Conservation (phyloP, 805 yeast genomes). For the Torulaspora quercuum region DNA sequence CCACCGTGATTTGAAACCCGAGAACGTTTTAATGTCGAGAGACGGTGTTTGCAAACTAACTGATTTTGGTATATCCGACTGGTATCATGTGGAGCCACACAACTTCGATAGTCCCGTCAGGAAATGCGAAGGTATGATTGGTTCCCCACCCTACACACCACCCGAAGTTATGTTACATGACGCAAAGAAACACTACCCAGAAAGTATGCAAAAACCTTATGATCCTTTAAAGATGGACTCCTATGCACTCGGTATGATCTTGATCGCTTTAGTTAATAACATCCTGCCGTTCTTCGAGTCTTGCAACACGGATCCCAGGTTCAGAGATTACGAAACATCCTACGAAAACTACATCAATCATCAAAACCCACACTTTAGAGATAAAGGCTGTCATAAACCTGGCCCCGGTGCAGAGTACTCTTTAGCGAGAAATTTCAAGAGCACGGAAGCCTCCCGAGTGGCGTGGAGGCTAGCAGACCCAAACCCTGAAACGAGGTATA, state of each 20-base stretch:
- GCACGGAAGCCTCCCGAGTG: slow-evolving; percentile 59
- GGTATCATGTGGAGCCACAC: slow-evolving; percentile 53
- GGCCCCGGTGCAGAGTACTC: slow-evolving; percentile 74
- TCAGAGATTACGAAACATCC: slow-evolving; percentile 52
- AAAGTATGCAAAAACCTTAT: slow-evolving; percentile 39
- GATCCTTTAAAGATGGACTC: slow-evolving; percentile 67
- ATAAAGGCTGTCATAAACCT: slow-evolving; percentile 41
- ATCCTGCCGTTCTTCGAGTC: slow-evolving; percentile 60
- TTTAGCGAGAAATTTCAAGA: slow-evolving; percentile 59
- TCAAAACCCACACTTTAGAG: slow-evolving; percentile 48
- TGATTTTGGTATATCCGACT: slow-evolving; percentile 73
- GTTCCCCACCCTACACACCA: slow-evolving; percentile 78
- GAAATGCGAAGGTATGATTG: slow-evolving; percentile 50
- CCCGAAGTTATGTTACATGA: slow-evolving; percentile 64
- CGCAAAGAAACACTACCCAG: slow-evolving; percentile 35
- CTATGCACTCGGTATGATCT: slow-evolving; percentile 70
- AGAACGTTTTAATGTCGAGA: slow-evolving; percentile 57
- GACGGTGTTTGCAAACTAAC: slow-evolving; percentile 64
- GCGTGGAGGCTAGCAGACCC: slow-evolving; percentile 78
- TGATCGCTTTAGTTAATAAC: slow-evolving; percentile 57
- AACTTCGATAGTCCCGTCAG: slow-evolving; percentile 44
- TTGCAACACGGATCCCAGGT: slow-evolving; percentile 45
- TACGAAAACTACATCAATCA: slow-evolving; percentile 40
- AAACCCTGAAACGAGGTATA: slow-evolving; percentile 49
- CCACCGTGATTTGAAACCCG: slow-evolving; percentile 74